A percentile compares a stretch with the other conserved stretches of the same genome.
phyloP scores from a whole-genome alignment of 148 eudicot genomes.

The Simmondsia chinensis region DNA sequence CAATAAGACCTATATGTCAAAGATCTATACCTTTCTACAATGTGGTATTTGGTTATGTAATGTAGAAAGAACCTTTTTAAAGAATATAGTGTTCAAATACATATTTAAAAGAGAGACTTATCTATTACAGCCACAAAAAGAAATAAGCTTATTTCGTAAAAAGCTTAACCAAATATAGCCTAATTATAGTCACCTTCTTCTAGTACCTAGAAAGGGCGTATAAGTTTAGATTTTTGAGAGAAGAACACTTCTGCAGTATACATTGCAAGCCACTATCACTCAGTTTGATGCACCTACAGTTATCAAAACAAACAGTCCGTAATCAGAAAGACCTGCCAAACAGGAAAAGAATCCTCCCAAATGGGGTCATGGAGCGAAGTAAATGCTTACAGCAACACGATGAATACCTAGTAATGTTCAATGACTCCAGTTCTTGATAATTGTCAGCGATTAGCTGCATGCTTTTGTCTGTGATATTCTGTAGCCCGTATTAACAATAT shows the following conservation, averaged over 20 bases:
- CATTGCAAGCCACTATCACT: slow-evolving; percentile 68
- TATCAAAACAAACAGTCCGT: slow-evolving; percentile 2
- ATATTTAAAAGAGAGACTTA: not conserved
- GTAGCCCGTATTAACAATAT: slow-evolving; percentile 6
- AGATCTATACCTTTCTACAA: too few relatives aligned
- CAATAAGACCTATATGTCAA: too few relatives aligned
- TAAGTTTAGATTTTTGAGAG: slow-evolving; percentile 67
- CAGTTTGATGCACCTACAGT: slow-evolving; percentile 71
- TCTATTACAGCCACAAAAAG: too few relatives aligned
- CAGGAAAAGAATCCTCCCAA: slow-evolving; percentile 3
- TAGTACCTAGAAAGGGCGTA: slow-evolving; percentile 83
- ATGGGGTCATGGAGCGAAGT: not conserved
- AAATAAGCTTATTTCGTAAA: too few relatives aligned
- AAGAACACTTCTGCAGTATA: slow-evolving; percentile 55
- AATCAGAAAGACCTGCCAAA: not conserved
- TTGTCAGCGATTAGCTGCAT: slow-evolving; percentile 58
- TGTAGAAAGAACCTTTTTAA: too few relatives aligned
- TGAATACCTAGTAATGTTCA: slow-evolving; percentile 76
- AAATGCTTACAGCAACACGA: too few relatives aligned
- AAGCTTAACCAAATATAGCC: too few relatives aligned
- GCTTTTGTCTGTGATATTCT: slow-evolving; percentile 75
- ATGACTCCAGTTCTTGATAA: slow-evolving; percentile 41
- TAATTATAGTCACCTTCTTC: not conserved
- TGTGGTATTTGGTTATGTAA: too few relatives aligned
- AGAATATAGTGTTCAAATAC: too few relatives aligned